Percentiles rank a stretch among this genome's conserved stretches.
Evolutionary conservation across 495 filamentous ascomycete genomes (phyloP).

Genomic region (Aspergillus panamensis): DNA sequence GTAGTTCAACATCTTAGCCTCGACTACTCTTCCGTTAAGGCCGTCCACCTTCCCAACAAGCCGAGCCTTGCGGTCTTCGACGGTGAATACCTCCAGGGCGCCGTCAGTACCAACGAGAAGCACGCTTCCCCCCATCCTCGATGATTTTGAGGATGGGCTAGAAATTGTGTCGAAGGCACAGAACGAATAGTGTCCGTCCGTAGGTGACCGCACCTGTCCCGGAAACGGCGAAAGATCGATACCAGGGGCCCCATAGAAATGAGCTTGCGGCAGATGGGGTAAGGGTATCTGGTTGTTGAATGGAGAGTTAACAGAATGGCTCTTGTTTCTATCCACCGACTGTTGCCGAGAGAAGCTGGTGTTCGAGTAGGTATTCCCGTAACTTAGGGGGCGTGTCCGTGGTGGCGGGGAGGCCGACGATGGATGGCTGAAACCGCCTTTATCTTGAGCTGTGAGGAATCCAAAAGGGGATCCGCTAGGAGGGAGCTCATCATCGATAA

Average conservation of each 20-base stretch:
- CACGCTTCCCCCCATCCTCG: constrained; percentile 59
- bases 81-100: constrained; percentile 64
- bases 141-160: constrained; percentile 42
- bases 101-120: constrained; percentile 73
- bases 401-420: constrained; percentile 49
- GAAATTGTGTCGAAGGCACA: constrained; percentile 75
- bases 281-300: constrained; percentile 58
- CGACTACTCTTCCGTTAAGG: constrained; percentile 73
- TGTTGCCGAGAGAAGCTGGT: constrained; percentile 39
- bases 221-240: constrained; percentile 42
- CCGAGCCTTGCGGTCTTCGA: constrained; percentile 65
- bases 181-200: constrained; percentile 65
- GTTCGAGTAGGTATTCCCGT: constrained; percentile 40
- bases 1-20: constrained; percentile 73
- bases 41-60: constrained; percentile 65
- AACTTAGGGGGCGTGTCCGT: constrained; percentile 43
- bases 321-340: constrained; percentile 41
- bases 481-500: constrained; percentile 40
- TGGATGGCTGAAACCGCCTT: constrained; percentile 47
- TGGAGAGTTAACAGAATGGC: constrained; percentile 43
- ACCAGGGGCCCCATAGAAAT: constrained; percentile 60
- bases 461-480: constrained; percentile 43
- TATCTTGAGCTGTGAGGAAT: constrained; percentile 37
- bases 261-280: constrained; percentile 77
- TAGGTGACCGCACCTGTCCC: constrained; percentile 24